Base-by-base conservation (phyloP, 768 basidiomycete genomes). In the Postia placenta region DNA sequence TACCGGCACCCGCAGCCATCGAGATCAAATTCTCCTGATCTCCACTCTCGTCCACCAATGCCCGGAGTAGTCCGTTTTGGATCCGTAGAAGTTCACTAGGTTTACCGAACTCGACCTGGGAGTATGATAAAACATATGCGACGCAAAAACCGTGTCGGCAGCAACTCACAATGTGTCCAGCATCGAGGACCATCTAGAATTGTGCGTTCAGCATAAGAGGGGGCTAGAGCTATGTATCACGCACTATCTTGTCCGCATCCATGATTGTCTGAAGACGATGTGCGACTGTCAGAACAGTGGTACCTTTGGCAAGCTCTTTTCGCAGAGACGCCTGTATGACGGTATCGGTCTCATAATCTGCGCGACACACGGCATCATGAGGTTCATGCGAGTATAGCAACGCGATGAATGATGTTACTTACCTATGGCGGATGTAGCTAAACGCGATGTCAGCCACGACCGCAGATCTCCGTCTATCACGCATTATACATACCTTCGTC, bases 201-300 rank as follows among this genome's bases (percentile, higher is more conserved):
- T 12, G 24, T 14, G 19, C 22, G 42, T 6, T 24, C 11, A 22
- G 26, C 11, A 20, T n/a, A 15, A 17, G 12, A 47, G 46, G 27
- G 22, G 11, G 17, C 30, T 12, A 27, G 3, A 20, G 12, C 19
- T 7, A 36, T 49, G 5, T 15, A 36, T 7, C 14, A 53, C 56
- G 39, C 50, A 80, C 68, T 42, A 81, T 75, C 54, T 76, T 74
- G 58, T 82, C 79, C 4, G 76, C 73, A 42, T 79, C 79, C 67
- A 78, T 78, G 51, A 81, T 74, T 2, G 75, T 80, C 48, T 71
- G 67, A 14, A 78, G 57, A 15, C 80, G 69, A 59, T 81, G 79
- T 1, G 80, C 80, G 36, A 83, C 72, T 11, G 77, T 80, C 30
- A 82, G 64, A 24, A 81, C 60, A 0, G 80, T 81, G 0, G 69